Evolutionary conservation across 2,329 filamentous ascomycete species (phyloP), one percentile per base, ranked within the genome.

Genomic region (Aspergillus ustus): DNA sequence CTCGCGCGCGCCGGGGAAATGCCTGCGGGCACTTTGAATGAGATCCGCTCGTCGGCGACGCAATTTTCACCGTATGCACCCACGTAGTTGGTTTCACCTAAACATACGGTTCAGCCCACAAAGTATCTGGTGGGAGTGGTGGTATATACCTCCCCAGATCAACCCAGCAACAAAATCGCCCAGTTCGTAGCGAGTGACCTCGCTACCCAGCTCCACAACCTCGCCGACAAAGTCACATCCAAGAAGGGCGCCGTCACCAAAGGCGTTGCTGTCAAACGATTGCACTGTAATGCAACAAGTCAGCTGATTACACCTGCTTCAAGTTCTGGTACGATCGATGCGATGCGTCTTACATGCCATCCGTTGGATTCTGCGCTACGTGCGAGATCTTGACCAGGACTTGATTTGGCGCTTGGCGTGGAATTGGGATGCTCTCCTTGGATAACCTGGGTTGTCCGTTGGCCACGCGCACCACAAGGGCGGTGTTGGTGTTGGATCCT

Each of bases 11-110:
- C 71, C 0, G 55, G 66, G 0, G 71, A 66, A 13, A 79, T 71
- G 1, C 52, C 64, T 1, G 58, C 29, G 0, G 80, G 78, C 0
- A 82, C 60, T 8, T 73, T 72, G 66, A 80, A 82, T 59, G 71
- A 78, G 56, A 81, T 80, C 6, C 65, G 60, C 49, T 80, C 74
- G 43, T 82, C 75, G 0, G 78, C 79, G 2, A 82, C 13, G 17
- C 56, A 63, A 20, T 81, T 80, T 60, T 80, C 67, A 50, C 73
- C 73, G 60, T 77, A 80, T 0, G 70, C 79, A 1, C 80, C 80
- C 1, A 78, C 57, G 0, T 75, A 74, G 25, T 63, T 63, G 22
- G 53, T 40, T 17, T 64, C 54, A 2, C 57, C 59, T 25, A 25
- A 25, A 25, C 1, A 25, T 25, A 25, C 25, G 25, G 4, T 25